A percentile compares a stretch with the other conserved stretches of the same genome.
These are phyloP conservation scores for Neopestalotiopsis rosae DNA, from an alignment of 2,329 filamentous ascomycete species.

Conservation along the genomic window DNA sequence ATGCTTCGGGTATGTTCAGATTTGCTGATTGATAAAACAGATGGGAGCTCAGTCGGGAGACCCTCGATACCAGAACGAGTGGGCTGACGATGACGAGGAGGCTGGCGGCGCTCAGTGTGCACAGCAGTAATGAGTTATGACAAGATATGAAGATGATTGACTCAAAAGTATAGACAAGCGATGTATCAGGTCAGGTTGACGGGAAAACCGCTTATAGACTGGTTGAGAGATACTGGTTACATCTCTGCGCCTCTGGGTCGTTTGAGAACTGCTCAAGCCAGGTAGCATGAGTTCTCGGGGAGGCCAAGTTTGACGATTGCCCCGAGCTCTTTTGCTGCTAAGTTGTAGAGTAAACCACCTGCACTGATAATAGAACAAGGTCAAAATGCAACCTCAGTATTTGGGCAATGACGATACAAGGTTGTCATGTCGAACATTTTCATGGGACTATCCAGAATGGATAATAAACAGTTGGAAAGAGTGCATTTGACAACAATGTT, in stretches of 20 bases:
- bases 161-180: constrained; percentile 23
- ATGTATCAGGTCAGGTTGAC: constrained; percentile 8
- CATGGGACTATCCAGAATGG: too few relatives aligned
- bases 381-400: neutral
- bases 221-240: neutral
- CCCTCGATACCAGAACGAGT: constrained; percentile 67
- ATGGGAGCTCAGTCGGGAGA: constrained; percentile 77
- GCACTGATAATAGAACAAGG: neutral
- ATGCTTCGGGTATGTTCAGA: neutral
- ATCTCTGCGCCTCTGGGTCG: neutral
- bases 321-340: neutral
- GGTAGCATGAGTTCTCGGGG: neutral
- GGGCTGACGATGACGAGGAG: constrained; percentile 75
- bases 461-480: too few relatives aligned
- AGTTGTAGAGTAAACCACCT: neutral
- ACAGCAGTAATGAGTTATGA: constrained; percentile 63
- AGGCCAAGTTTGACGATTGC: neutral
- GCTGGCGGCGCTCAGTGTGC: constrained; percentile 73
- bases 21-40: constrained; percentile 42
- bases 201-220: constrained; percentile 7
- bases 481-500: neutral
- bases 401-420: neutral
- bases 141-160: constrained; percentile 29
- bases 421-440: too few relatives aligned
- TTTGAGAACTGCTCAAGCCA: neutral